A percentile compares a stretch with the other conserved stretches of the same genome.
Conservation (phyloP, 228 moss, liverwort and hornwort genomes). For the Sphagnum fallax region DNA sequence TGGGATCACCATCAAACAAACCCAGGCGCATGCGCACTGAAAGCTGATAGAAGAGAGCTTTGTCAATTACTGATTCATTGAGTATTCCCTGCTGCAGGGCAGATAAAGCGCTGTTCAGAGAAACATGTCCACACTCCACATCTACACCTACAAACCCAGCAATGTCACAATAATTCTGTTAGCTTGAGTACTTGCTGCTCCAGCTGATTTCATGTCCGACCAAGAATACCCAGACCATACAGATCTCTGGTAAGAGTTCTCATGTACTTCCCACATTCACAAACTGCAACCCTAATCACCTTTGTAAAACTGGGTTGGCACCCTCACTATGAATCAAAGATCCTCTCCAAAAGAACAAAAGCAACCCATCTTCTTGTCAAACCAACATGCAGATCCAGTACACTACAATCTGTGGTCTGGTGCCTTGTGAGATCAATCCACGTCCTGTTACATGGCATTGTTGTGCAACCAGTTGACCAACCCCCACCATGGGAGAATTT, state of each 20-base stretch:
- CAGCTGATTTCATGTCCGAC: neutral
- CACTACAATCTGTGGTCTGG: too few relatives aligned
- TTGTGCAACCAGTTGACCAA: neutral
- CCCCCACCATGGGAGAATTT: neutral
- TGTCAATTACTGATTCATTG: conserved; percentile 23
- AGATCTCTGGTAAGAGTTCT: neutral
- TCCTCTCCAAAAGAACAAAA: neutral
- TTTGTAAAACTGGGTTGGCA: too few relatives aligned
- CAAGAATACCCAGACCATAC: neutral
- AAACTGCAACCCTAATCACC: too few relatives aligned
- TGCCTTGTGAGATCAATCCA: too few relatives aligned
- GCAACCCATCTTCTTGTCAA: neutral
- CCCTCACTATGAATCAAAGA: neutral
- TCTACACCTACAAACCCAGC: conserved; percentile 35
- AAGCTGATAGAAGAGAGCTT: conserved; percentile 27
- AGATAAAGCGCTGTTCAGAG: conserved; percentile 18
- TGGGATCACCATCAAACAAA: conserved; percentile 53
- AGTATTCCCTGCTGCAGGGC: conserved; percentile 39
- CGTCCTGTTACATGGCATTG: neutral
- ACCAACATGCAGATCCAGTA: neutral
- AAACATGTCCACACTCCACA: conserved; percentile 51
- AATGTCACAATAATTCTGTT: neutral
- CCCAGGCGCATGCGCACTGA: conserved; percentile 62
- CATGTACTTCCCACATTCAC: neutral
- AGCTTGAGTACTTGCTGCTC: neutral